Evolutionary conservation across 805 yeast genomes (phyloP), one percentile per base, ranked within the genome.

Genomic region (Cyberlindnera mycetangii): DNA sequence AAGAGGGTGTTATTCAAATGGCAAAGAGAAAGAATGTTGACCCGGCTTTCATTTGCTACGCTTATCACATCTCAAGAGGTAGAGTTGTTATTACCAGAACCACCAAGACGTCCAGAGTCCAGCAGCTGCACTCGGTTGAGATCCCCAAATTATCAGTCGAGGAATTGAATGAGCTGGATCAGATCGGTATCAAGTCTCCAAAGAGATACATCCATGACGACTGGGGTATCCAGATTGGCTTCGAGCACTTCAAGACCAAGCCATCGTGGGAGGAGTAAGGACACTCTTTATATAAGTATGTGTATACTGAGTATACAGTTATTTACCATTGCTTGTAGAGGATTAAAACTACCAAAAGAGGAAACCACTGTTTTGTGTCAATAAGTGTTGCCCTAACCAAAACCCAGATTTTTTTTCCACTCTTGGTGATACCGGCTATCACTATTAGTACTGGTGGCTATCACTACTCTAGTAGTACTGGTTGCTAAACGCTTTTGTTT

Each of bases 21-120:
- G 87, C 89, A 15, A 58, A 72, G 45, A 79, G 80, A 62, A 74
- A 85, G 55, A 58, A 62, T 19, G 78, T 70, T 10, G 59, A 74
- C 4, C 70, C 77, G 0, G 81, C 77, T 44, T 84, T 78, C 51
- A 71, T 88, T 10, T 68, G 79, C 15, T 70, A 75, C 37, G 82
- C 86, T 18, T 85, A 84, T 64, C 81, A 82, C 56, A 73, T 83
- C 19, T 68, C 75, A 48, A 71, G 78, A 32, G 89, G 86, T 3
- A 71, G 84, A 44, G 69, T 72, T 9, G 80, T 75, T 2, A 64
- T 86, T 37, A 89, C 93, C 36, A 78, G 90, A 66, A 82, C 95
- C 0, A 71, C 80, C 14, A 86, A 84, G 41, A 69, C 76, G n/a
- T 74, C 72, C 19, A 78, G 95, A 60, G 75, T 87, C 40, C 59